Evolutionary conservation across 1,284 basidiomycete species (phyloP), one percentile per base, ranked within the genome.

Genomic region (Rhodotorula glutinis): DNA sequence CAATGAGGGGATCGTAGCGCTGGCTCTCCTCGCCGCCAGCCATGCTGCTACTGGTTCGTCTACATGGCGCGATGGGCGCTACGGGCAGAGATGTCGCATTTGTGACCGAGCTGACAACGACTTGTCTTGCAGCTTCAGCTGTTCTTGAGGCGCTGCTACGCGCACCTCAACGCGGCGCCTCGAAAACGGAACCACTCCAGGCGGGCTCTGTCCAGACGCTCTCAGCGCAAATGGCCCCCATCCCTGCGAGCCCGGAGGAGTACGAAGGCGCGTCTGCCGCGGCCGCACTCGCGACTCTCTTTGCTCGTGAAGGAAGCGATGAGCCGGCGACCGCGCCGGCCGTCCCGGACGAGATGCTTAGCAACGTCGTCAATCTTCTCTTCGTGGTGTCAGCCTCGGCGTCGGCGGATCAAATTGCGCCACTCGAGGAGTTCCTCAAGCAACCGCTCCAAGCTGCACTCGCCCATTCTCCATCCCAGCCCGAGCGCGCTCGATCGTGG

Each of bases 1-100:
- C 67, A 95, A 94, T 75, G 95, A 98, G 78, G 91, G 88, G 1
- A 82, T 96, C 38, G 84, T 97, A 38, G 90, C 90, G 2, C 79
- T 96, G 67, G 89, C 88, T 46, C 79, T 97, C 59, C 79, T 96
- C 69, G 85, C 85, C 66, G 86, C 86, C 19, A 57, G 51, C 83
- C 86, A 65, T 1, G 47, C 46, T 2, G 5, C 23, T 3, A 64
- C 65, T 21, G 66, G 69, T 71, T 17, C n/a, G 71, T 49, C 56
- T 56, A 5, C 11, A 7, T 25, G n/a, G 52, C 17, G 13, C 13
- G 14, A 19, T 38, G n/a, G 8, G 17, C 11, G 8, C 8, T n/a
- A 19, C 16, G 8, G 21, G 8, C n/a, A n/a, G 21, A 40, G 40
- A 57, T 16, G 27, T 23, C 23, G 3, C n/a, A 4, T 2, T 27